Conservation (phyloP, 2,329 filamentous ascomycete genomes). For the Westerdykella aurantiaca region DNA sequence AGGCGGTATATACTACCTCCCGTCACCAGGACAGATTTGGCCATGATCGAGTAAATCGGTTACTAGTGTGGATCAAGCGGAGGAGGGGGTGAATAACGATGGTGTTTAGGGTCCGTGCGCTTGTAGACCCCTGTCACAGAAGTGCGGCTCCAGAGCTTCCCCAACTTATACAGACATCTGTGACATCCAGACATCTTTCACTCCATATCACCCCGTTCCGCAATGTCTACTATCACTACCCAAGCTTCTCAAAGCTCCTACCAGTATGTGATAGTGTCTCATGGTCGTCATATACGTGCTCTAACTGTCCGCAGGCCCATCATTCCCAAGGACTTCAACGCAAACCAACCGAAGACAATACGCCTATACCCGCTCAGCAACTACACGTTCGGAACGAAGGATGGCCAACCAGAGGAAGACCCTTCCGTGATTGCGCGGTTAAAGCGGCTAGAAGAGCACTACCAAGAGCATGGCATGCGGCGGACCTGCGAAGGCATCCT, state of each 20-base stretch:
- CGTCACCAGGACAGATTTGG: slow-evolving; percentile 63
- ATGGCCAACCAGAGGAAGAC: slow-evolving; percentile 96
- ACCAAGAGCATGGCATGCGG: slow-evolving; percentile 86
- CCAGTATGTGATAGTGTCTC: slow-evolving; percentile 43
- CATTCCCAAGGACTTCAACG: slow-evolving; percentile 77
- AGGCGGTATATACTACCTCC: slow-evolving; percentile 52
- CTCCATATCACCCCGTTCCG: slow-evolving; percentile 6
- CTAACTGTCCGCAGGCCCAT: slow-evolving; percentile 51
- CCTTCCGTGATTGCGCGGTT: slow-evolving; percentile 89
- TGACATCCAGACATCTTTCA: not conserved
- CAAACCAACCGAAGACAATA: slow-evolving; percentile 82
- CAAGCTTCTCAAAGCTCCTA: slow-evolving; percentile 70
- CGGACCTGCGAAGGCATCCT: slow-evolving; percentile 95
- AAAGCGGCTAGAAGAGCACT: slow-evolving; percentile 94
- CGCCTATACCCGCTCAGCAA: slow-evolving; percentile 92
- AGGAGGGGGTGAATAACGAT: too few relatives aligned
- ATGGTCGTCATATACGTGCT: slow-evolving; percentile 3
- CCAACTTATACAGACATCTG: not conserved
- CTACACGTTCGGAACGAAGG: slow-evolving; percentile 98
- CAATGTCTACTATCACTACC: slow-evolving; percentile 80
- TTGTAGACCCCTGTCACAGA: too few relatives aligned
- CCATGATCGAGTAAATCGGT: too few relatives aligned
- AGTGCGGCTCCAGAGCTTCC: slow-evolving; percentile 1
- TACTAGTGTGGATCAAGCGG: too few relatives aligned
- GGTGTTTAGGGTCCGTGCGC: too few relatives aligned